Conservation (phyloP, 2,329 filamentous ascomycete genomes). For the Fusarium proliferatum region DNA sequence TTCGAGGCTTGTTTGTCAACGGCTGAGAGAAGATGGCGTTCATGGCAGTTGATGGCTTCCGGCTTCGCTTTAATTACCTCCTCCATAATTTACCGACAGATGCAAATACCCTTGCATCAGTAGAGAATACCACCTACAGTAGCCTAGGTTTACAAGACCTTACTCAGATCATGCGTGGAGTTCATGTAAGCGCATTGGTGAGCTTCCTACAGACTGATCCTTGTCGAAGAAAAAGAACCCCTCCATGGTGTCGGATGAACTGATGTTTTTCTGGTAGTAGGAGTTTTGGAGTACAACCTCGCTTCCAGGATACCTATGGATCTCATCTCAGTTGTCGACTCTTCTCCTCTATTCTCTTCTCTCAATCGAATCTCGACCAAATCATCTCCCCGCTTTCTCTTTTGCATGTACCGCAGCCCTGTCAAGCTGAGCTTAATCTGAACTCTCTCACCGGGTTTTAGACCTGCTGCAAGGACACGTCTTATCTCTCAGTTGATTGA, state of each 20-base stretch:
- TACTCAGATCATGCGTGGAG: conserved; percentile 42
- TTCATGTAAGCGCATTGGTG: conserved; percentile 39
- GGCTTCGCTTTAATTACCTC: neutral
- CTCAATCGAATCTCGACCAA: conserved; percentile 11
- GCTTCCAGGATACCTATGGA: neutral
- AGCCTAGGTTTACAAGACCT: conserved; percentile 10
- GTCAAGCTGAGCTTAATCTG: conserved; percentile 29
- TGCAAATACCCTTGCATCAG: conserved; percentile 12
- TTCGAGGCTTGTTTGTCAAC: neutral
- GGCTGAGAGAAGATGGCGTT: neutral
- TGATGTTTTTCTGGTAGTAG: conserved; percentile 29
- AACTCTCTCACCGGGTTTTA: conserved; percentile 18
- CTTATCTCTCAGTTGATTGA: neutral
- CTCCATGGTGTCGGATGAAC: conserved; percentile 20
- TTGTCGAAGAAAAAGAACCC: conserved; percentile 8
- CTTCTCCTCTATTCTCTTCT: conserved; percentile 20
- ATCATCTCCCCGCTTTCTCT: conserved; percentile 10
- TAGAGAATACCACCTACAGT: conserved; percentile 16
- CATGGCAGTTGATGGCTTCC: neutral
- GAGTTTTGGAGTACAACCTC: conserved; percentile 12
- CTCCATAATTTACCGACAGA: neutral
- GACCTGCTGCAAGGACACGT: conserved; percentile 25
- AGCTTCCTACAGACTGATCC: neutral
- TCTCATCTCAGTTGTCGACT: neutral
- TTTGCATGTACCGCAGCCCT: conserved; percentile 18